Evolutionary conservation across 2,329 filamentous ascomycete genomes (phyloP).

Genomic region (Beauveria bassiana): DNA sequence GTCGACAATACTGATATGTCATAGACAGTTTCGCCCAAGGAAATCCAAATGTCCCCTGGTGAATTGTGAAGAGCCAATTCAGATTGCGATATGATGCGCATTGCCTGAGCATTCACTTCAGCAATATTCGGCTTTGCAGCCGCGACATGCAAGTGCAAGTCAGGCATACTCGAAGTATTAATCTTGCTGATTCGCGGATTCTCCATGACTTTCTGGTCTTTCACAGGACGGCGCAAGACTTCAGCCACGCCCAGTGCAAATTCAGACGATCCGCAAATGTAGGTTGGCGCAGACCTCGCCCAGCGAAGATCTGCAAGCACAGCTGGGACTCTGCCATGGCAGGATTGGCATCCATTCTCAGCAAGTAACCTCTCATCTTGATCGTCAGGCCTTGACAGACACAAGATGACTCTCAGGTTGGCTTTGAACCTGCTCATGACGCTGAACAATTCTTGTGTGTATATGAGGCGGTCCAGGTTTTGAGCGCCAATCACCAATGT

Average conservation of each 20-base stretch:
- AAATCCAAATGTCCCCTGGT: slow-evolving; percentile 2
- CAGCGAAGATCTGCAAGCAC: background rate
- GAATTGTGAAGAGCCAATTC: background rate
- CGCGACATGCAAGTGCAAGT: background rate
- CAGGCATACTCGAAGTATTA: background rate
- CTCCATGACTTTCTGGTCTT: background rate
- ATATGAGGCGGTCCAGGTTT: background rate
- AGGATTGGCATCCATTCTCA: background rate
- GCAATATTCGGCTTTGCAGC: background rate
- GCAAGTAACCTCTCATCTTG: background rate
- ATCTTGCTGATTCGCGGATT: background rate
- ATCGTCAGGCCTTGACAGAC: background rate
- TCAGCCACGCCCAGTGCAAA: background rate
- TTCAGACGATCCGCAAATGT: background rate
- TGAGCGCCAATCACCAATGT: background rate
- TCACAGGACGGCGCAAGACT: background rate
- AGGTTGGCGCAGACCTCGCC: background rate
- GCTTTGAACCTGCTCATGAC: background rate
- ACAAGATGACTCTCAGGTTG: background rate
- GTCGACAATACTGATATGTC: background rate
- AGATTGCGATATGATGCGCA: background rate
- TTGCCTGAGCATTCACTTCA: background rate
- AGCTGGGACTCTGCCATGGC: background rate
- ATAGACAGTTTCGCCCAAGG: background rate
- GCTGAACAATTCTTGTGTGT: background rate